Base-by-base conservation (phyloP, 352 stramenopile species). In the Pythium biforme region DNA sequence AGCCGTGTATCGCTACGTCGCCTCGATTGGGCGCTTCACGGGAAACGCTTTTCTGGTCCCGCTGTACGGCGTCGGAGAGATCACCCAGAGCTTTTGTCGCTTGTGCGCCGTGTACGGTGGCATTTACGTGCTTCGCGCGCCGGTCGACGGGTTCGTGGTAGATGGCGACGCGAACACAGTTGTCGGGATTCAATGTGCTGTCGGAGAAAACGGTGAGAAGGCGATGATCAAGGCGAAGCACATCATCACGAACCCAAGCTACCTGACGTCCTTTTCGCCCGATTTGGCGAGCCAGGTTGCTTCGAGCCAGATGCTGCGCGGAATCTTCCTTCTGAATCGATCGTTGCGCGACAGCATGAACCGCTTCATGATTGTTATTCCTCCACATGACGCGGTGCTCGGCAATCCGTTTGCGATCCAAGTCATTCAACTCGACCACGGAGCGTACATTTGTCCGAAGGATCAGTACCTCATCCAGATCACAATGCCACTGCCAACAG, bases 51-150 rank as follows among this genome's bases (percentile, higher is more conserved):
- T 96, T 63, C 64, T 97, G 17, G 71, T 81, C 2, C 84, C 89
- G 26, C 62, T 95, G 22, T 97, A 95, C 47, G 89, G 89, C 17
- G 77, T 94, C 19, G 88, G 86, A 25, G 89, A 97, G 72, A 69
- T 97, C 27, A 75, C 86, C 1, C 89, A 96, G 73, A 90, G 81
- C 45, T 97, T 97, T 66, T 95, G 89, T 72, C 81, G 88, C 0
- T 62, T 96, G 23, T 81, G 80, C 48, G 88, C 88, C 0, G 88
- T 96, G n/a, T 90, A 96, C 62, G 86, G 88, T 3, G 88, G 81
- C 14, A 78, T 95, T 31, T 97, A 96, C 63, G 77, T 96, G 12
- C 74, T 97, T 14, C 74, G 83, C 27, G 79, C 79, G 26, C 79
- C 83, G 10, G 66, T 92, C 46, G 62, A 86, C 33, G 64, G 62